Evolutionary conservation across 1,284 basidiomycete species (phyloP).

Genomic region (Cutaneotrichosporon dermatis): DNA sequence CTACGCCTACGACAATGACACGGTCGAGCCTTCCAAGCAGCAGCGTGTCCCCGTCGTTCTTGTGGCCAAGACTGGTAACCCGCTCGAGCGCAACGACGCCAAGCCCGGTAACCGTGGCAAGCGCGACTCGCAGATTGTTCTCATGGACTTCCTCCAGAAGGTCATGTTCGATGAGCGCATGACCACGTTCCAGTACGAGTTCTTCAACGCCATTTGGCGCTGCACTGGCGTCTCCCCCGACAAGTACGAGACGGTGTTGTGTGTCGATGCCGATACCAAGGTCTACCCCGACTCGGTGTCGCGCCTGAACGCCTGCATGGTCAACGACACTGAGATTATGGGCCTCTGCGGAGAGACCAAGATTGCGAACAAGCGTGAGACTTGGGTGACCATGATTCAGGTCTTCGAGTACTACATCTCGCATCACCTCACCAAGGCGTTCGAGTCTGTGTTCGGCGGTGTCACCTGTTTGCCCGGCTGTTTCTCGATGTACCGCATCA

Average conservation of each 20-base stretch:
- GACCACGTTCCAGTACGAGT: constrained; percentile 98
- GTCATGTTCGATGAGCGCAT: constrained; percentile 99
- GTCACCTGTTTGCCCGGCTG: constrained; percentile 98
- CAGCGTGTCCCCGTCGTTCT: constrained; percentile 94
- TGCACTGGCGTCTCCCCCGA: constrained; percentile 94
- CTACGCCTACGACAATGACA: constrained; percentile 91
- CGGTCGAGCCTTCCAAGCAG: constrained; percentile 88
- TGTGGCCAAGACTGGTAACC: constrained; percentile 91
- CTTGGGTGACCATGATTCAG: constrained; percentile 94
- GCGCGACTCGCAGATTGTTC: constrained; percentile 93
- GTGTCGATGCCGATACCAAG: constrained; percentile 98
- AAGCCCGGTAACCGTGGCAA: constrained; percentile 99
- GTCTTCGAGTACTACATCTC: constrained; percentile 99
- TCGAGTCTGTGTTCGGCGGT: constrained; percentile 99
- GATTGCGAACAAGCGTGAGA: constrained; percentile 96
- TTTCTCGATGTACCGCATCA: constrained; percentile 99
- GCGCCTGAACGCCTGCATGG: constrained; percentile 90
- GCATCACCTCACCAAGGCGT: constrained; percentile 97
- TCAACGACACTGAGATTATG: constrained; percentile 95
- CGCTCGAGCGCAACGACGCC: constrained; percentile 74
- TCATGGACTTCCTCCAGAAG: constrained; percentile 97
- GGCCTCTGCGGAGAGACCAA: constrained; percentile 98
- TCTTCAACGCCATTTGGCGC: constrained; percentile 95
- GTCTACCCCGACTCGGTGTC: constrained; percentile 91
- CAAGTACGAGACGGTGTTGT: constrained; percentile 90